phyloP scores from a whole-genome alignment of 2,329 filamentous ascomycete genomes.

The Colletotrichum gigasporum region DNA sequence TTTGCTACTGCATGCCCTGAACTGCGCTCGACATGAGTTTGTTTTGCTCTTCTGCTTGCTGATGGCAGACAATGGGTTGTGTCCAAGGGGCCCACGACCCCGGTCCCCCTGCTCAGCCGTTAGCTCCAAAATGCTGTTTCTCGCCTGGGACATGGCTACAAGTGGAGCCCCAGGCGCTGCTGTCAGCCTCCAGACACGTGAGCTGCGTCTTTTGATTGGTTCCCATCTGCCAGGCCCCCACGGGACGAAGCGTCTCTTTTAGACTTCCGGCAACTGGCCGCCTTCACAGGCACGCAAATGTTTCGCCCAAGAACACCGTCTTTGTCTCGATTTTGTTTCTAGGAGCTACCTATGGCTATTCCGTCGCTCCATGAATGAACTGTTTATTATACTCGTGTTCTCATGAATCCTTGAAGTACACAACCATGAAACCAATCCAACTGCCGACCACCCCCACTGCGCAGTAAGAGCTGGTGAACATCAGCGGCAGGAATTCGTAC shows the following conservation, averaged over 20 bases:
- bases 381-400: conserved; percentile 19
- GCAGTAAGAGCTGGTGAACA: conserved; percentile 96
- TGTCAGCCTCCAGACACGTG: conserved; percentile 33
- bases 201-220: conserved; percentile 19
- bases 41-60: conserved; percentile 23
- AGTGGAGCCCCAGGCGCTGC: conserved; percentile 26
- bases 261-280: conserved; percentile 25
- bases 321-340: not conserved
- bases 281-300: conserved; percentile 21
- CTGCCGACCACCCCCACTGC: conserved; percentile 95
- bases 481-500: conserved; percentile 91
- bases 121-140: conserved; percentile 32
- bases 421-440: conserved; percentile 93
- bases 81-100: conserved; percentile 31
- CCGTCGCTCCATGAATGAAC: not conserved
- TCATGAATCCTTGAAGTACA: conserved; percentile 79
- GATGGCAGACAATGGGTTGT: conserved; percentile 28
- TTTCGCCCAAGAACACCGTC: not conserved
- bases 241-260: conserved; percentile 24
- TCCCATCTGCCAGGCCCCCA: conserved; percentile 6
- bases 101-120: conserved; percentile 31
- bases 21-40: conserved; percentile 5
- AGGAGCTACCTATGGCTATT: not conserved
- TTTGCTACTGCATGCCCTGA: not conserved
- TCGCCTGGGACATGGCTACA: conserved; percentile 9